Base-by-base conservation (phyloP, 768 basidiomycete species). In the Neoboletus brunneissimus region DNA sequence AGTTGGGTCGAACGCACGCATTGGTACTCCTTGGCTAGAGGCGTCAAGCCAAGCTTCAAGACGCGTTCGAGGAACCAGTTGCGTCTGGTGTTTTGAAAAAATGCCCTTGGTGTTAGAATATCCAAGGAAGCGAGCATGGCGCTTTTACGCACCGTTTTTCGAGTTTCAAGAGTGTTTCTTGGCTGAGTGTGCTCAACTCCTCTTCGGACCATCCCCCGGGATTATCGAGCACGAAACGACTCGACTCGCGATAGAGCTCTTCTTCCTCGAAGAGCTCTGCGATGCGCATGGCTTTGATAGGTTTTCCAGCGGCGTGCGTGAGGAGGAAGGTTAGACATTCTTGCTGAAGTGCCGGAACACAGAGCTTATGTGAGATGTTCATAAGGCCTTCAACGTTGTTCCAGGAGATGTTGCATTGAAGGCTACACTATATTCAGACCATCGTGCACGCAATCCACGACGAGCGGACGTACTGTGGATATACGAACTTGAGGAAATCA, bases 61-160 rank as follows among this genome's bases (percentile, higher is more conserved):
- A 98, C 89, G 20, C 95, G 85, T 69, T 98, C 95, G 20, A 97
- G 81, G 74, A 97, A 97, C 94, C 94, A 97, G 52, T 87, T 95
- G 55, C 95, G 83, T 35, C 93, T 92, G 61, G 31, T 25, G 5
- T 25, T 25, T n/a, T 25, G 5, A 25, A 25, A 25, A 25, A 4
- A n/a, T 5, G 2, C 5, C 2, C n/a, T 20, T 22, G n/a, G 25
- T 35, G 54, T 55, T 23, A 35, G 41, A n/a, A 29, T 2, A 31
- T 37, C 32, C 16, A 11, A 31, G 22, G 12, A 15, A 35, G 7
- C 5, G 1, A 42, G 15, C 13, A 15, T 0, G 15, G 22, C 8
- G 11, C 11, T 3, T 32, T 6, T 3, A 32, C 76, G 43, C 55
- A 84, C 89, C 91, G 78, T 71, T 91, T 92, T 72, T 96, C 94